A percentile compares a stretch with the other conserved stretches of the same genome.
phyloP scores from a whole-genome alignment of 1,139 yeast genomes.

The Pichia sp. region DNA sequence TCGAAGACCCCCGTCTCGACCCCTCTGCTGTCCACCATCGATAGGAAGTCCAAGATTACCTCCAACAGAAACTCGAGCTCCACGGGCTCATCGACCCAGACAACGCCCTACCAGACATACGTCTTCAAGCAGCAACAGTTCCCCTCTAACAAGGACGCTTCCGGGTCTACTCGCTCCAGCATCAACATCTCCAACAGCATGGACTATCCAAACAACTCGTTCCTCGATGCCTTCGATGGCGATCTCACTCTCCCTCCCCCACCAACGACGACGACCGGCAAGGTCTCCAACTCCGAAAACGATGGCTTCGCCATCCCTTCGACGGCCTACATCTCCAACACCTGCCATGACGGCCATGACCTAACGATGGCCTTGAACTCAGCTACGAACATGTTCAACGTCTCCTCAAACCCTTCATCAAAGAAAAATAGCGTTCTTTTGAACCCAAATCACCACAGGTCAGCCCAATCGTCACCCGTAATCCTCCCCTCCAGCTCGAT shows the following conservation, averaged over 20 bases:
- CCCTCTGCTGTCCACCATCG: constrained; percentile 35
- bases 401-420: background rate
- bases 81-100: constrained; percentile 2
- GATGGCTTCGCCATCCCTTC: constrained; percentile 5
- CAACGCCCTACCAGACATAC: constrained; percentile 11
- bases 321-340: background rate
- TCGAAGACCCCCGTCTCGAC: constrained; percentile 37
- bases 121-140: constrained; percentile 12
- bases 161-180: constrained; percentile 3
- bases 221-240: constrained; percentile 26
- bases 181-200: background rate
- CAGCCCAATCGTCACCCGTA: constrained; percentile 38
- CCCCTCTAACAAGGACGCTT: constrained; percentile 4
- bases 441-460: constrained; percentile 37
- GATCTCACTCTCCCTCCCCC: constrained; percentile 31
- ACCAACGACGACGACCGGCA: constrained; percentile 10
- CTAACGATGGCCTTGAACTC: background rate
- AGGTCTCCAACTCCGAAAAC: background rate
- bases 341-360: background rate
- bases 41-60: constrained; percentile 16
- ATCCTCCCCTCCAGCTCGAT: constrained; percentile 30
- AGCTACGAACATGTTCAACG: constrained; percentile 3
- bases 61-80: background rate
- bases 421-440: constrained; percentile 28
- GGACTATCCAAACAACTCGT: constrained; percentile 4